Evolutionary conservation across 2,329 filamentous ascomycete genomes (phyloP), one percentile per base, ranked within the genome.

Genomic region (Drechslerella stenobrocha): DNA sequence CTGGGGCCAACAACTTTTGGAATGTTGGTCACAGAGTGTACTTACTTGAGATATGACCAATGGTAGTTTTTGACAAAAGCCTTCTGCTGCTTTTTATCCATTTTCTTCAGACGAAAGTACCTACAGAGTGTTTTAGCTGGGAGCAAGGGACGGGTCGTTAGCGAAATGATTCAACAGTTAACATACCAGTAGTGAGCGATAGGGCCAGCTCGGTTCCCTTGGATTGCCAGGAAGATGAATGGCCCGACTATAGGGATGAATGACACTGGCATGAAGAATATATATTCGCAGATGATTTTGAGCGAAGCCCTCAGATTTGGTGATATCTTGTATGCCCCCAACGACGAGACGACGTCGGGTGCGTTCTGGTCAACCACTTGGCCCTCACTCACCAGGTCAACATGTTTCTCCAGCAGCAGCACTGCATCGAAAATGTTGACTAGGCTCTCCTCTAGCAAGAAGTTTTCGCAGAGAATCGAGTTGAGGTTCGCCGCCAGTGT

Each of bases 41-140:
- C 77, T 73, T 75, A 84, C 89, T 89, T 95, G 11, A 90, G 86
- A 75, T 96, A 97, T 64, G 93, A 88, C 83, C 89, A 88, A 69
- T 83, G 80, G 53, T 87, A 82, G 42, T 79, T 80, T 64, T 81
- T 81, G 24, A 92, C 83, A 72, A 88, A 89, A 24, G 79, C 79
- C 73, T 89, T 89, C 70, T 84, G 81, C 74, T 95, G 83, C 72
- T 87, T 85, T 76, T 86, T 90, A 37, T 82, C 82, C 70, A 95
- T 80, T 0, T 86, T 88, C 37, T 86, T 81, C 48, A 98, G 80
- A 73, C 90, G 84, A 75, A 91, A 96, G 23, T 66, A 42, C 37
- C 37, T 42, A 42, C 37, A 5, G n/a, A 20, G n/a, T n/a, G n/a
- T n/a, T n/a, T n/a, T n/a, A n/a, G n/a, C n/a, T n/a, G n/a, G n/a